Evolutionary conservation across 2,329 filamentous ascomycete genomes (phyloP), one percentile per base, ranked within the genome.

Genomic region (Nothophoma quercina): DNA sequence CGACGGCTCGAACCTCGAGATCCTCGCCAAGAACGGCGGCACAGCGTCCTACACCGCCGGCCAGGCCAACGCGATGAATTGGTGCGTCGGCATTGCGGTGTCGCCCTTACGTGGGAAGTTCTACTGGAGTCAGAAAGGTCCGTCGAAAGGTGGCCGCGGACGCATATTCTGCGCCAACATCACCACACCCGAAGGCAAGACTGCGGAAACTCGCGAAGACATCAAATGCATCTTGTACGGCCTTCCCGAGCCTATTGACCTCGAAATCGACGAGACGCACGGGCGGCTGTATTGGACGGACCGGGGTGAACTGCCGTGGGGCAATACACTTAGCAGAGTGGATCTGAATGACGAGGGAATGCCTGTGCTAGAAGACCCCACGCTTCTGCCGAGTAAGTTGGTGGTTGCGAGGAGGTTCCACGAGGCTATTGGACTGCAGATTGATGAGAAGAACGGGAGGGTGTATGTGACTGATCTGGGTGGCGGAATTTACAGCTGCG

Each of bases 81-180:
- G 82, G 82, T 84, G 81, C 47, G 83, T 87, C 7, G 84, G 85
- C 1, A 76, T 87, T 30, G 67, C 79, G 0, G 73, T 87, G 0
- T 77, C 78, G 3, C 69, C 70, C 0, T 52, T 66, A 0, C 68
- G 70, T 1, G 75, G 77, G 12, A 76, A 78, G 33, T 73, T 87
- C 36, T 86, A 82, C 74, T 87, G 84, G 84, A 83, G 81, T 0
- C 84, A 86, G 43, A 86, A 87, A 60, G 84, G 85, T 0, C 70
- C 75, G 0, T 76, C 78, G 3, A 86, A 86, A 64, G 77, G 74
- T 0, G 70, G 68, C 1, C 63, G 76, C 32, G 85, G 85, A 0
- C 75, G 79, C 3, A 84, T 87, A 34, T 83, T 83, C 63, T 69
- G 75, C 4, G 82, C 84, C 0, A 70, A 80, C 1, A 60, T 71